Conservation (phyloP, 345 rosid species). For the Punica granatum region DNA sequence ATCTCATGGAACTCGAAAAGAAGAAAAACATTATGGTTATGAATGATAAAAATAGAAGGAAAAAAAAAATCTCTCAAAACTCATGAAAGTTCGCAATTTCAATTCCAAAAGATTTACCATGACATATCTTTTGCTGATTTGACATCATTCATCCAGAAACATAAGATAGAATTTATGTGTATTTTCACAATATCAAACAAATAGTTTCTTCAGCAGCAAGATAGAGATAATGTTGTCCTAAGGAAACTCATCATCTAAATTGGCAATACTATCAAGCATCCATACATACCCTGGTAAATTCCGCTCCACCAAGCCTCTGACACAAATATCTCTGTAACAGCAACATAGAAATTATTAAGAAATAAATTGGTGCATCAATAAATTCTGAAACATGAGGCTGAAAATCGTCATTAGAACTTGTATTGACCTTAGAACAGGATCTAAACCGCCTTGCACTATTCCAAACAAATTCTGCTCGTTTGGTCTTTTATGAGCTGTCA, state of each 20-base stretch:
- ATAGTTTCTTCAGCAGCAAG: background rate
- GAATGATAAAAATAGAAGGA: background rate
- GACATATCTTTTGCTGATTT: background rate
- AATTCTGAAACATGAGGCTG: conserved; percentile 2
- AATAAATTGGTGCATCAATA: background rate
- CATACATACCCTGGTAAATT: conserved; percentile 67
- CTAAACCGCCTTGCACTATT: conserved; percentile 76
- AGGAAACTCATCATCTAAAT: background rate
- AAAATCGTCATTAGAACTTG: background rate
- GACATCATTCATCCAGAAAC: background rate
- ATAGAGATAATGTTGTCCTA: background rate
- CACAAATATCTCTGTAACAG: conserved; percentile 54
- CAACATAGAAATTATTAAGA: background rate
- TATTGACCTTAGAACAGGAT: conserved; percentile 58
- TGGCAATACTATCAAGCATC: background rate
- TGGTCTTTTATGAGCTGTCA: conserved; percentile 65
- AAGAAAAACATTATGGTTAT: background rate
- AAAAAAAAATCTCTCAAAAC: background rate
- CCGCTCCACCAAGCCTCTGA: conserved; percentile 60
- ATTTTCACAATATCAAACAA: background rate
- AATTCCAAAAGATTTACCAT: background rate
- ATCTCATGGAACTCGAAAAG: background rate
- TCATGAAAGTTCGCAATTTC: background rate
- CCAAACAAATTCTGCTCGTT: conserved; percentile 74
- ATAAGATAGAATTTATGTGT: background rate